phyloP scores from a whole-genome alignment of 768 basidiomycete species.

The Pleurotus sapidus region DNA sequence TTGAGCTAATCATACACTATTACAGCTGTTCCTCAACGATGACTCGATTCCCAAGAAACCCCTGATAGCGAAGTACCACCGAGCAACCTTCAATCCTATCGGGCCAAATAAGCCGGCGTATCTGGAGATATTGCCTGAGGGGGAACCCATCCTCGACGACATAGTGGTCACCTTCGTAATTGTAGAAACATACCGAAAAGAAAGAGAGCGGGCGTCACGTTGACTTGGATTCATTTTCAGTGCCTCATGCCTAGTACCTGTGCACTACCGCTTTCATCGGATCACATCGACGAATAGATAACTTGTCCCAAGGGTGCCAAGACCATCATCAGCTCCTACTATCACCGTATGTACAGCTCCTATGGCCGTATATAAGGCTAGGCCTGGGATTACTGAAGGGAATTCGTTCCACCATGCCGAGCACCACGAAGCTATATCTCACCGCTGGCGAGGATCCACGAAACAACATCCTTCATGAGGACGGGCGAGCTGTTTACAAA shows the following conservation, averaged over 20 bases:
- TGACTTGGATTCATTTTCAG: too few species aligned
- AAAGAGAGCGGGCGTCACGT: slow-evolving; percentile 14
- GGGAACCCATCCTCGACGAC: slow-evolving; percentile 21
- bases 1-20: neutral
- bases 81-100: slow-evolving; percentile 9
- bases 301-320: too few species aligned
- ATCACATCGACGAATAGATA: too few species aligned
- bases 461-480: neutral
- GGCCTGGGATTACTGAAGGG: too few species aligned
- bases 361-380: too few species aligned
- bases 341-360: too few species aligned
- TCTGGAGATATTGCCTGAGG: slow-evolving; percentile 20
- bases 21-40: slow-evolving; percentile 18
- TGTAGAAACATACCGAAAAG: slow-evolving; percentile 22
- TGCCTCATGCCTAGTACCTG: too few species aligned
- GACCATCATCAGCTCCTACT: too few species aligned
- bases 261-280: too few species aligned
- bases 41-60: slow-evolving; percentile 5
- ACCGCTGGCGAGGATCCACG: slow-evolving; percentile 3
- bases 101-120: slow-evolving; percentile 9
- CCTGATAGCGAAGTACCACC: slow-evolving; percentile 17
- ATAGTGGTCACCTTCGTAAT: slow-evolving; percentile 27
- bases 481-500: slow-evolving; percentile 4
- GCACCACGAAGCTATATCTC: neutral
- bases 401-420: too few species aligned